Conservation (phyloP, 139 green algal genomes). For the Nannochloris sp. region DNA sequence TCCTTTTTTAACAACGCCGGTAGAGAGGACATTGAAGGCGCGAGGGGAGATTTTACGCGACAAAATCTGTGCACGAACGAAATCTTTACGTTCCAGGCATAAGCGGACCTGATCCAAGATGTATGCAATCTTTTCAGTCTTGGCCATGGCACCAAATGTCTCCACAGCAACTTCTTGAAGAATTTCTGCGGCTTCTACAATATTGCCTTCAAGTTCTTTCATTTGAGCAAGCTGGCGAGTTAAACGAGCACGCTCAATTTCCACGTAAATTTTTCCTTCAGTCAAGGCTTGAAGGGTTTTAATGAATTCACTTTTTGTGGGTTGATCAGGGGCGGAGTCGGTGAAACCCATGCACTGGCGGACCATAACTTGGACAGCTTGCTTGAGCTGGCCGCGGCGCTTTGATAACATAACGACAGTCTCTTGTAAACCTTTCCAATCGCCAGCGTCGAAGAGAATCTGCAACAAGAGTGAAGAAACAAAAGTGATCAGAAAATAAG, state of each 20-base stretch:
- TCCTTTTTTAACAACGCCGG: conserved; percentile 42
- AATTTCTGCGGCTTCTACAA: conserved; percentile 85
- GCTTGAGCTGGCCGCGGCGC: conserved; percentile 89
- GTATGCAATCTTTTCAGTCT: conserved; percentile 97
- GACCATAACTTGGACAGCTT: conserved; percentile 87
- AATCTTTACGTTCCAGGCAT: conserved; percentile 92
- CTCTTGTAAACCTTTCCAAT: conserved; percentile 91
- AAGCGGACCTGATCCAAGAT: conserved; percentile 90
- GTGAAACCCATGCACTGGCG: conserved; percentile 85
- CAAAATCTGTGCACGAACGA: conserved; percentile 75
- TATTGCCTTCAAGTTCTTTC: conserved; percentile 85
- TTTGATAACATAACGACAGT: conserved; percentile 93
- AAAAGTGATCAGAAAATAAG: neutral
- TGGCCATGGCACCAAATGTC: conserved; percentile 97
- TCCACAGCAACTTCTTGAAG: conserved; percentile 98
- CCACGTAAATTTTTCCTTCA: conserved; percentile 99
- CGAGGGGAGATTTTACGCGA: conserved; percentile 83
- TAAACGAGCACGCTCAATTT: conserved; percentile 95
- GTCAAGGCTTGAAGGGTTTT: conserved; percentile 90
- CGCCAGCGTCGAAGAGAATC: conserved; percentile 51
- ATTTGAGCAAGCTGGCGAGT: conserved; percentile 79
- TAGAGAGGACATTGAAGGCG: conserved; percentile 66
- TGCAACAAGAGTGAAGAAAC: neutral
- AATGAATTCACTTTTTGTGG: conserved; percentile 80
- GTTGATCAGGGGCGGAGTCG: conserved; percentile 57